These are phyloP conservation scores for Pholiota molesta DNA, from an alignment of 768 basidiomycete genomes.

Conservation along the genomic window DNA sequence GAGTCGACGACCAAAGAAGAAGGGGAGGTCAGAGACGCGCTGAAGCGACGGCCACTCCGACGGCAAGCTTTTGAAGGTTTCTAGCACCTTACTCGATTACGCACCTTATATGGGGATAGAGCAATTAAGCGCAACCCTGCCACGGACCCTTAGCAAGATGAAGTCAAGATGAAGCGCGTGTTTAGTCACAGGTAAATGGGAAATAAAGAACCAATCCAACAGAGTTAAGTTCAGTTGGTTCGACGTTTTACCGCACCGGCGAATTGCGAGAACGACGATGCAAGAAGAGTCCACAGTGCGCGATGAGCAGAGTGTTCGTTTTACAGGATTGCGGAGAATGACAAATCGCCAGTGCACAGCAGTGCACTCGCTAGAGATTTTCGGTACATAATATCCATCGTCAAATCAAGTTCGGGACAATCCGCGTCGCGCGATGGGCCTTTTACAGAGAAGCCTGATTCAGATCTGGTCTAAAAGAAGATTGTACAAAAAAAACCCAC, in stretches of 20 bases:
- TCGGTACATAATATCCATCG: background rate
- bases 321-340: background rate
- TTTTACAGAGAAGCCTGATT: background rate
- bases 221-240: slow-evolving; percentile 3
- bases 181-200: background rate
- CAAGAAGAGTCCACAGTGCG: background rate
- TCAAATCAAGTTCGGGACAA: background rate
- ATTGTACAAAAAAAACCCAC: background rate
- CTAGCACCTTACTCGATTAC: background rate
- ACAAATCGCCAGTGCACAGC: too few relatives aligned
- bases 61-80: slow-evolving; percentile 5
- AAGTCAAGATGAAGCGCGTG: slow-evolving; percentile 3
- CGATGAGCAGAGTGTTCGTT: background rate
- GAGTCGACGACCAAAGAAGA: background rate
- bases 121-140: slow-evolving; percentile 4
- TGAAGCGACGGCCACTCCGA: background rate
- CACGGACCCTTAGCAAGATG: slow-evolving; percentile 11
- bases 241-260: background rate
- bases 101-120: slow-evolving; percentile 4
- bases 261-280: background rate
- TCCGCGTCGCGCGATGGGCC: background rate
- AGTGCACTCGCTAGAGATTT: too few relatives aligned
- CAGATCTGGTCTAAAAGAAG: background rate
- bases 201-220: slow-evolving; percentile 2
- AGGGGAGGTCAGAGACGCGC: slow-evolving; percentile 4